Percentiles rank a stretch among this genome's conserved stretches.
Conservation (phyloP, 2,329 filamentous ascomycete species). For the Diaporthe sp. region DNA sequence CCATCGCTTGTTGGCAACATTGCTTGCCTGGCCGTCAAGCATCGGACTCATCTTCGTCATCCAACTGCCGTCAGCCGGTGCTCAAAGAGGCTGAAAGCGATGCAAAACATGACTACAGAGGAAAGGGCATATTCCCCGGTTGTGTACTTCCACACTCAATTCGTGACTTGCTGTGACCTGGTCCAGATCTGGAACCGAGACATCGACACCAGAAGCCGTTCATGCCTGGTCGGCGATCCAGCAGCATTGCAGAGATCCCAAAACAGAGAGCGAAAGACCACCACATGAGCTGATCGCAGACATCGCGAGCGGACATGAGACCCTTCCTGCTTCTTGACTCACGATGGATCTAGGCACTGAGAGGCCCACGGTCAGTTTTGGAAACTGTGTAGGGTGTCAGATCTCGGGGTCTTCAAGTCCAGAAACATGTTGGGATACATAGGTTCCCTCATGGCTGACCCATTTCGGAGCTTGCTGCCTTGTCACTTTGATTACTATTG, state of each 20-base stretch:
- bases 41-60: not conserved
- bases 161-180: not conserved
- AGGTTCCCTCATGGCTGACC: not conserved
- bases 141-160: not conserved
- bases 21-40: not conserved
- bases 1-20: not conserved
- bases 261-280: not conserved
- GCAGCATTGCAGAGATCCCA: not conserved
- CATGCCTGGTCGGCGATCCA: not conserved
- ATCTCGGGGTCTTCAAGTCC: not conserved
- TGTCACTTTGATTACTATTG: not conserved
- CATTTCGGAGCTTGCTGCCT: not conserved
- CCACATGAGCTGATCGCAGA: not conserved
- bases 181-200: not conserved
- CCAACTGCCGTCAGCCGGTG: not conserved
- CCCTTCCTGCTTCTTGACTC: not conserved
- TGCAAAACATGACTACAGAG: not conserved
- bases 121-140: not conserved
- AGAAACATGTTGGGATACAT: not conserved
- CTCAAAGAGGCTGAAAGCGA: not conserved
- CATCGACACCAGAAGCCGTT: not conserved
- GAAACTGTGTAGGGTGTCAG: no score
- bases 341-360: not conserved
- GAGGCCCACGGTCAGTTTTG: not conserved
- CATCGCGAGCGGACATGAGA: not conserved